Base-by-base conservation (phyloP, 2,329 filamentous ascomycete genomes). In the Ceratocystiopsis sp. region DNA sequence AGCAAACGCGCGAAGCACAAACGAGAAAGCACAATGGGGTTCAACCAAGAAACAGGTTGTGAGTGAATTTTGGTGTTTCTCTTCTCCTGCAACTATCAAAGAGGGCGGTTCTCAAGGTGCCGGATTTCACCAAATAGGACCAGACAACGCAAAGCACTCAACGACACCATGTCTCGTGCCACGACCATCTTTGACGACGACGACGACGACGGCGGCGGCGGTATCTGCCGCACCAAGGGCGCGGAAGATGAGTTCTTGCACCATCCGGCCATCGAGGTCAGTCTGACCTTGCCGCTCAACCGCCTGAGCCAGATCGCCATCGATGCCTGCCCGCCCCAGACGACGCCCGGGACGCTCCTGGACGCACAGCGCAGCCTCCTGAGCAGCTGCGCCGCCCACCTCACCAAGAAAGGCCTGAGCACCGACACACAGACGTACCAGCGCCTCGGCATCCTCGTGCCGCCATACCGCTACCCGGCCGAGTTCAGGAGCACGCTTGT, bases 341-440 rank as follows among this genome's bases (percentile, higher is more conserved):
- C 13, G 4, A 13, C 12, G 4, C 13, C 12, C 4, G 32, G 36
- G 5, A 9, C 38, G 15, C 32, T 46, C 1, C 12, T 45, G 12
- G 4, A 3, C 14, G 46, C 42, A 16, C 46, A 48, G 38, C 42
- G 40, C 2, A 14, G n/a, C 2, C 44, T 48, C 17, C 29, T 48
- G 34, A 42, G 44, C 37, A 18, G 16, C 7, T 29, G 37, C 16
- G 36, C 40, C 3, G 46, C 44, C 6, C 42, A 36, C 8, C 25
- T 48, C 4, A n/a, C 18, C 16, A 35, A 40, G 37, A 48, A 48
- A 37, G 44, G 44, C 6, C 40, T 48, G 19, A 39, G 37, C 40
- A 44, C 46, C 5, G 44, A 48, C 42, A 44, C 42, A 3, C 42
- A 48, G 33, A 46, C 44, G 12, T 48, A 48, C 42, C 42, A 42